Percentiles rank a stretch among this genome's conserved stretches.
These are phyloP conservation scores for Curvularia lunata DNA, from an alignment of 2,329 filamentous ascomycete genomes.

Conservation along the genomic window DNA sequence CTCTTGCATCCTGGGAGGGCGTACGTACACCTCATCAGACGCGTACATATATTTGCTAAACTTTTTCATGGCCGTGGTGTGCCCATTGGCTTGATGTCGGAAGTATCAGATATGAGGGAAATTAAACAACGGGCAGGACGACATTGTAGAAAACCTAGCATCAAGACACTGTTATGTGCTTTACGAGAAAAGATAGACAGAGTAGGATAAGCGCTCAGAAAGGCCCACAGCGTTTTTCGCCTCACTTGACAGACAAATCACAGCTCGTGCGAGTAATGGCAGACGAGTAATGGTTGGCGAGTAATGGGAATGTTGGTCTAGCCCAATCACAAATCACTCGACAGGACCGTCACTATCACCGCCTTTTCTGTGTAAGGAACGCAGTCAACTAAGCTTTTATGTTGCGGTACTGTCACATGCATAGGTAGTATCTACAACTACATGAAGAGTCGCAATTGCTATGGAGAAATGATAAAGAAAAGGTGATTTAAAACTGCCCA, in stretches of 20 bases:
- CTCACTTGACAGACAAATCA: not conserved
- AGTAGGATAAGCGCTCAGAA: not conserved
- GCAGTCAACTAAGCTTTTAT: not conserved
- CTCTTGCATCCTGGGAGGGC: too few species aligned
- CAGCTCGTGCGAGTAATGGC: not conserved
- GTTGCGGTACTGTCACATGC: not conserved
- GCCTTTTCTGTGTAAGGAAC: not conserved
- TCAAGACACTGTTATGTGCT: not conserved
- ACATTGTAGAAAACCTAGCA: not conserved
- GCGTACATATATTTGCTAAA: not conserved
- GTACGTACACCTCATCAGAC: not conserved
- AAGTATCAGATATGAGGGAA: not conserved
- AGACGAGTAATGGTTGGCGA: not conserved
- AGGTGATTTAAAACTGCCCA: too few species aligned
- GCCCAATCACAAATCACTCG: not conserved
- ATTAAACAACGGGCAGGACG: not conserved
- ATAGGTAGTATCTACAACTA: not conserved
- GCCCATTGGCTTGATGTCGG: not conserved
- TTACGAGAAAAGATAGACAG: not conserved
- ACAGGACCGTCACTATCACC: not conserved
- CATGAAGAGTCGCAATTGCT: not conserved
- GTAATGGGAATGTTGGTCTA: not conserved
- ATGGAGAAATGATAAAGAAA: not conserved
- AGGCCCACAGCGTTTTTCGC: not conserved
- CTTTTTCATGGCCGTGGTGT: not conserved